These are phyloP conservation scores for Globisporangium parvum DNA, from an alignment of 352 stramenopile genomes.

Conservation along the genomic window DNA sequence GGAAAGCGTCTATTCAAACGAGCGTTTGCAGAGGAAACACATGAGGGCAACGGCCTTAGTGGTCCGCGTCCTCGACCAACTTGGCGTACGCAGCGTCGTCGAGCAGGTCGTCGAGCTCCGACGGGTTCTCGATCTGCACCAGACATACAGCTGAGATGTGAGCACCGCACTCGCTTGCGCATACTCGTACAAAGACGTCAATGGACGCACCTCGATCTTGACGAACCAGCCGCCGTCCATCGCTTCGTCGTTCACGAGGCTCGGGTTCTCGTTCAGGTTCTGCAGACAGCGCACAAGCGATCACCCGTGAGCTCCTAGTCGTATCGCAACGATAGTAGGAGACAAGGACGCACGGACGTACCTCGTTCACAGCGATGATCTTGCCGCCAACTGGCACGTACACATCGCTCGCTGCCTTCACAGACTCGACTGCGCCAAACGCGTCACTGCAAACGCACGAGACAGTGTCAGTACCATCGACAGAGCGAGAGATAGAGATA, in stretches of 20 bases:
- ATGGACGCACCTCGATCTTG: conserved; percentile 74
- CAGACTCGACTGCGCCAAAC: conserved; percentile 97
- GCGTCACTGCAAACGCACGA: conserved; percentile 47
- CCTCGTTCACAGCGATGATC: conserved; percentile 93
- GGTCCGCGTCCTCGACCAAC: conserved; percentile 80
- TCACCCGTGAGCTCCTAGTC: background rate
- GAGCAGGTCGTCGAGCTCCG: conserved; percentile 74
- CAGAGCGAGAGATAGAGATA: background rate
- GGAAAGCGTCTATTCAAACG: background rate
- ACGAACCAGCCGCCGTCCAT: conserved; percentile 87
- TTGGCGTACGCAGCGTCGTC: conserved; percentile 84
- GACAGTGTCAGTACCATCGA: background rate
- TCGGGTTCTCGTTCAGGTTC: conserved; percentile 71
- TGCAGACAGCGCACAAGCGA: conserved; percentile 17
- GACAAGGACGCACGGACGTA: conserved; percentile 5
- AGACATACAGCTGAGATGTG: conserved; percentile 6
- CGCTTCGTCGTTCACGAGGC: conserved; percentile 85
- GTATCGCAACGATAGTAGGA: background rate
- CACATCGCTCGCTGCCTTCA: conserved; percentile 98
- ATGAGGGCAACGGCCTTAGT: conserved; percentile 23
- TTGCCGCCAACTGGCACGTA: conserved; percentile 93
- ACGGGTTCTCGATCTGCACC: conserved; percentile 47
- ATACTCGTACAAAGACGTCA: background rate
- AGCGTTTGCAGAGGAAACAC: too few relatives aligned
- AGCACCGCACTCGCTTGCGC: background rate